Conservation (phyloP, 192 early-diverging fungal species). For the Hyaloraphidium curvatum region DNA sequence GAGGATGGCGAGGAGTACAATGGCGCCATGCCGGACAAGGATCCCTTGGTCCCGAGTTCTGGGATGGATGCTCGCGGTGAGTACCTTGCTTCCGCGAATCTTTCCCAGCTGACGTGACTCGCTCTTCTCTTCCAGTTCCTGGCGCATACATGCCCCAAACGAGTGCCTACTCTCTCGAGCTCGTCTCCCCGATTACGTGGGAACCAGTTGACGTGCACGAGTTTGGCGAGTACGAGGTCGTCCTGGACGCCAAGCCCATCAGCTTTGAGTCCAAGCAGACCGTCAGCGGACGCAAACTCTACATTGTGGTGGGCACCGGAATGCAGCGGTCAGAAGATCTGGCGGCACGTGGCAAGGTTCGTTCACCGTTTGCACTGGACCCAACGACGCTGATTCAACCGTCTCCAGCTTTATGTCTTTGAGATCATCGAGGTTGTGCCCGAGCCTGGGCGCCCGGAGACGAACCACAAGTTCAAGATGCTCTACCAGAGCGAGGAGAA, state of each 20-base stretch:
- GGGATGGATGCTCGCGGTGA: neutral
- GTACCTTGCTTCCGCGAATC: neutral
- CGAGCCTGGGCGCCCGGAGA: constrained; percentile 79
- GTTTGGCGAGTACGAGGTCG: constrained; percentile 69
- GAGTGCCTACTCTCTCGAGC: constrained; percentile 48
- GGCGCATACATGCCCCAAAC: constrained; percentile 37
- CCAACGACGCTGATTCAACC: neutral
- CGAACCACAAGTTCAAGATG: constrained; percentile 77
- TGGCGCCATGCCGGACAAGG: neutral
- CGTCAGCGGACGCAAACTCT: constrained; percentile 59
- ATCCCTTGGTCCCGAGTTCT: neutral
- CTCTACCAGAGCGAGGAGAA: constrained; percentile 67
- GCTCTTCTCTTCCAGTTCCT: constrained; percentile 3
- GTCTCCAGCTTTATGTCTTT: constrained; percentile 58
- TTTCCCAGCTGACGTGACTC: neutral
- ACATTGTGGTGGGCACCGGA: constrained; percentile 74
- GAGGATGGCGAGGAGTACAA: constrained; percentile 36
- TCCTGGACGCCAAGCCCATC: constrained; percentile 53
- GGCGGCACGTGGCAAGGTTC: constrained; percentile 60
- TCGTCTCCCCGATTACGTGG: constrained; percentile 88
- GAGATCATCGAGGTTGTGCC: constrained; percentile 96
- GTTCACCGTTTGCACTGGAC: too few relatives aligned
- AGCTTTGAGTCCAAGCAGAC: constrained; percentile 72
- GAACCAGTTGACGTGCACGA: constrained; percentile 64
- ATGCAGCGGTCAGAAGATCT: constrained; percentile 81